Evolutionary conservation across 768 basidiomycete species (phyloP).

Genomic region (Mycena crocata): DNA sequence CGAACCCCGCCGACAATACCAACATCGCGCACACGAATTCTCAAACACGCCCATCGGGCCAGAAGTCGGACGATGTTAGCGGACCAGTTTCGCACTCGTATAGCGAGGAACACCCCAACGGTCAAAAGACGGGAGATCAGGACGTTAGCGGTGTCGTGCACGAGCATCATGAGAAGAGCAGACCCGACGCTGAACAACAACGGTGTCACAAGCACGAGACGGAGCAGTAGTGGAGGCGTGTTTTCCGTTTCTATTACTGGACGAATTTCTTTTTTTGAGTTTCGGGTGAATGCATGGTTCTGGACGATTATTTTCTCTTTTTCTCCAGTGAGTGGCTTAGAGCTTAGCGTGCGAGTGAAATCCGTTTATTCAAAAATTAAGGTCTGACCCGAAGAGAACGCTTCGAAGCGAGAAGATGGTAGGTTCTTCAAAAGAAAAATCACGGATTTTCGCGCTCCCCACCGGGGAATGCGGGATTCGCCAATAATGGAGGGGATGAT

Average conservation of each 20-base stretch:
- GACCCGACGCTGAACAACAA: too few relatives aligned
- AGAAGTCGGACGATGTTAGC: neutral
- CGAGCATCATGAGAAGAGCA: neutral
- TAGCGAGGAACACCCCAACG: neutral
- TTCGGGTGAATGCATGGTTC: slow-evolving; percentile 13
- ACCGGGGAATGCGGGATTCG: too few relatives aligned
- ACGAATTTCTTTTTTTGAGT: neutral
- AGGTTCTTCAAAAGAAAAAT: too few relatives aligned
- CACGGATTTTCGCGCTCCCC: too few relatives aligned
- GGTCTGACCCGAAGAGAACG: too few relatives aligned
- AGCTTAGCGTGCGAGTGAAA: too few relatives aligned
- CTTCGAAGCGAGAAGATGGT: too few relatives aligned
- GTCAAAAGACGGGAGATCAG: neutral
- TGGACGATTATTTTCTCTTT: too few relatives aligned
- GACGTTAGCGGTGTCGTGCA: neutral
- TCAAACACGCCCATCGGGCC: neutral
- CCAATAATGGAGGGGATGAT: too few relatives aligned
- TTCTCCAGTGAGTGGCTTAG: too few relatives aligned
- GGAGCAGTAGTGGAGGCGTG: neutral
- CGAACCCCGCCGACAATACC: neutral
- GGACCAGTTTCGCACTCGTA: neutral
- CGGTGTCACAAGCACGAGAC: neutral
- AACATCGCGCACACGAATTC: neutral
- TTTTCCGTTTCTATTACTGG: slow-evolving; percentile 15
- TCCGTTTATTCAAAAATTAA: too few relatives aligned